These are phyloP conservation scores for Dunaliella sp. DNA, from an alignment of 139 green algal genomes.

Conservation along the genomic window DNA sequence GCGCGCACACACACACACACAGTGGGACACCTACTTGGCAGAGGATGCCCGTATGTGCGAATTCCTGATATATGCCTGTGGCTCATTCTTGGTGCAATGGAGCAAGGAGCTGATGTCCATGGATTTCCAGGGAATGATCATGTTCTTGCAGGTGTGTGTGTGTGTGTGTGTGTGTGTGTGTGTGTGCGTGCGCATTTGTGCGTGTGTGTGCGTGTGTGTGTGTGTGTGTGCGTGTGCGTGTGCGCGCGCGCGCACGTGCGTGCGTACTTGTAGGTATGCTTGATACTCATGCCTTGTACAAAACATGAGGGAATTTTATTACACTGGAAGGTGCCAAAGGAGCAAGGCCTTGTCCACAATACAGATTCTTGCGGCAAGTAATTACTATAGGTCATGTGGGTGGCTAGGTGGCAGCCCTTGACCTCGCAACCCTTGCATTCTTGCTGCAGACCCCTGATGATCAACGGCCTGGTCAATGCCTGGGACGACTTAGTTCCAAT, in stretches of 20 bases:
- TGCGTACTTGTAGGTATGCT: background rate
- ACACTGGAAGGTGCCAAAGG: no score
- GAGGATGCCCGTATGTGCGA: slow-evolving; percentile 72
- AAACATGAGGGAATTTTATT: no score
- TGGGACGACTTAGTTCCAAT: no score
- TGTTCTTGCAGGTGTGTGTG: slow-evolving; percentile 59
- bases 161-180: background rate
- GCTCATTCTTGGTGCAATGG: slow-evolving; percentile 78
- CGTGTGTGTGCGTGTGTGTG: background rate
- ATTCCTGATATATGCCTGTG: slow-evolving; percentile 79
- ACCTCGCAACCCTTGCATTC: no score
- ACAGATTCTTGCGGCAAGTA: no score
- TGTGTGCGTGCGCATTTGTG: background rate
- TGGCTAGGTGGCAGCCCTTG: no score
- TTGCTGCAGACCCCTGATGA: no score
- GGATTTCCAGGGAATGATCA: slow-evolving; percentile 81
- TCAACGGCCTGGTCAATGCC: no score
- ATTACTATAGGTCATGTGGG: no score
- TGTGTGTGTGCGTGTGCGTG: background rate
- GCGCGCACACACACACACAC: background rate
- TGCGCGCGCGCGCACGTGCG: background rate
- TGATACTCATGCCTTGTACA: no score
- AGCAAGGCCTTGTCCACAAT: no score
- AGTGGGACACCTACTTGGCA: slow-evolving; percentile 95
- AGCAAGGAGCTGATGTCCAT: slow-evolving; percentile 50